Base-by-base conservation (phyloP, 495 filamentous ascomycete genomes). In the Hyaloscypha bicolor region DNA sequence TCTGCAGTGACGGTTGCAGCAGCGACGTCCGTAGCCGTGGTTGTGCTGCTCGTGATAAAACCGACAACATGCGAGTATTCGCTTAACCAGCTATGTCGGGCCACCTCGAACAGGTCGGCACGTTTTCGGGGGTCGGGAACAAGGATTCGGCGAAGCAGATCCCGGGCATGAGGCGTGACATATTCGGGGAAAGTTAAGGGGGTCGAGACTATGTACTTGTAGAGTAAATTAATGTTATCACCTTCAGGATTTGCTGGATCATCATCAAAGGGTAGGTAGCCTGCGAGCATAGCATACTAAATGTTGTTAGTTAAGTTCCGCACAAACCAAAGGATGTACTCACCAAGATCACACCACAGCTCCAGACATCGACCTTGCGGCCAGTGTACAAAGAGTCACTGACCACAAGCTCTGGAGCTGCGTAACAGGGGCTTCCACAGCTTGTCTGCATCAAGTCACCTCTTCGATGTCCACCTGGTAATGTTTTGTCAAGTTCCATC, bases 191-290 rank as follows among this genome's bases (percentile, higher is more conserved):
- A 99, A 5, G 95, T 98, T 51, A 99, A 87, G 57, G 94, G 93
- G 6, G 95, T 98, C 51, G 93, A 96, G 64, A 97, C 93, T 70
- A 99, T 99, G 80, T 99, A 99, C 80, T 97, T 98, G 83, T 99
- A 99, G 60, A 99, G 84, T 6, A 98, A 83, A 77, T 98, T 99
- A 82, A 99, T 99, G 74, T 99, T 99, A 71, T 99, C 95, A 55
- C 95, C 95, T 79, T 99, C 95, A 5, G 95, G 95, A 73, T 99
- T 99, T 48, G 94, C 96, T 67, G 95, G 95, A 73, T 99, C 95
- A 73, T 99, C 95, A 73, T 99, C 95, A 75, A 99, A 99, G 4
- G 95, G 95, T n/a, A 99, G 84, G 77, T 98, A 99, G 35, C 95
- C 95, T 12, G 95, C 95, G 63, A 99, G 84, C 95, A 99, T 99